Conservation (phyloP, 768 basidiomycete species). For the Termitomyces sp. region DNA sequence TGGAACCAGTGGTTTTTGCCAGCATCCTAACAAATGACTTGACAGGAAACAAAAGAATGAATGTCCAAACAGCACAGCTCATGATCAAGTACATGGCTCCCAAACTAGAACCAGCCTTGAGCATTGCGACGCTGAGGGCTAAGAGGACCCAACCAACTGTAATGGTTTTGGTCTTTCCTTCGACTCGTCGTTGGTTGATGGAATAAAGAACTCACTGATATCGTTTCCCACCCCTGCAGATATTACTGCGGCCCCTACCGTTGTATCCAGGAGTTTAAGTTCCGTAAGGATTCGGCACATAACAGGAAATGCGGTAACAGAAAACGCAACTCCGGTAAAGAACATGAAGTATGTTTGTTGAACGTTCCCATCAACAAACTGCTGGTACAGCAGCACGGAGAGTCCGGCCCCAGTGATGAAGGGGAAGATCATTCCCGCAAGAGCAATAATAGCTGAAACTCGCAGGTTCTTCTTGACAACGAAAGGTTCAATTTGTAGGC, state of each 20-base stretch:
- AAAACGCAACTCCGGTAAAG: constrained; percentile 88
- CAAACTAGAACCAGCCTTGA: constrained; percentile 78
- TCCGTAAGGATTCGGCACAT: constrained; percentile 86
- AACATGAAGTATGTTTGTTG: constrained; percentile 89
- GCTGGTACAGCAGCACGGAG: constrained; percentile 57
- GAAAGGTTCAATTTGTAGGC: constrained; percentile 78
- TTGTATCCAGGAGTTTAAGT: constrained; percentile 85
- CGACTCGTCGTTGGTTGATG: not conserved
- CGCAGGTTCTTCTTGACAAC: constrained; percentile 75
- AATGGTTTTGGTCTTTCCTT: not conserved
- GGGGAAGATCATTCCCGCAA: constrained; percentile 82
- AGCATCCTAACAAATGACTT: constrained; percentile 60
- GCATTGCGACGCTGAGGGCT: constrained; percentile 88
- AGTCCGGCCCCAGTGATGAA: constrained; percentile 77
- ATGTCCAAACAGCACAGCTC: constrained; percentile 69
- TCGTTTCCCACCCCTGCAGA: constrained; percentile 90
- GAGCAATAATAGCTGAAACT: constrained; percentile 59
- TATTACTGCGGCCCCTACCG: constrained; percentile 87
- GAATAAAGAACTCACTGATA: constrained; percentile 35
- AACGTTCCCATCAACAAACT: constrained; percentile 61
- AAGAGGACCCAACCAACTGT: constrained; percentile 82
- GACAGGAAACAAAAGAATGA: constrained; percentile 69
- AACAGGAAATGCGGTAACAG: constrained; percentile 83
- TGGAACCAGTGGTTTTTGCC: constrained; percentile 71
- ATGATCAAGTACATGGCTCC: constrained; percentile 84